A percentile compares a stretch with the other conserved stretches of the same genome.
Conservation (phyloP, 2,329 filamentous ascomycete genomes). For the Aspergillus caelatus region DNA sequence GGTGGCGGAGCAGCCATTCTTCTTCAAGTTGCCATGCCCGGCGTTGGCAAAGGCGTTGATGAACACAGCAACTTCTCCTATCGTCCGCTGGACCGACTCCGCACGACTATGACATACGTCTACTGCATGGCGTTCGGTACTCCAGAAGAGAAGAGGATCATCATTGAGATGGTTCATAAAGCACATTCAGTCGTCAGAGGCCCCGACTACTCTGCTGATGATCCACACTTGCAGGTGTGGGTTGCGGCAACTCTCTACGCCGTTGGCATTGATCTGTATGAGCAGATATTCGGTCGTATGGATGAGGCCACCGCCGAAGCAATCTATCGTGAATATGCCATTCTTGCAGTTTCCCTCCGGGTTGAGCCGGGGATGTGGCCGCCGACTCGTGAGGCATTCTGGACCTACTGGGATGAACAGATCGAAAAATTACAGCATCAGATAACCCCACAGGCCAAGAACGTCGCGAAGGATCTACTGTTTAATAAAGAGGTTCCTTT, state of each 20-base stretch:
- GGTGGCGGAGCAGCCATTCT: slow-evolving; percentile 9
- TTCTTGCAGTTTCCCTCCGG: slow-evolving; percentile 9
- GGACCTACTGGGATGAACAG: slow-evolving; percentile 5
- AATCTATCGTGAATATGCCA: slow-evolving; percentile 9
- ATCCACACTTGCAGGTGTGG: slow-evolving; percentile 13
- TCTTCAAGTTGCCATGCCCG: slow-evolving; percentile 12
- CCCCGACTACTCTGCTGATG: slow-evolving; percentile 7
- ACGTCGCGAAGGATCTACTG: slow-evolving; percentile 9
- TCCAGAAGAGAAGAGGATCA: not conserved
- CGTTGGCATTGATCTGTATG: not conserved
- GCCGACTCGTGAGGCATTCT: slow-evolving; percentile 5
- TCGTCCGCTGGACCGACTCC: slow-evolving; percentile 4
- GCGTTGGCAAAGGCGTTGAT: slow-evolving; percentile 10
- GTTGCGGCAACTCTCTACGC: slow-evolving; percentile 13
- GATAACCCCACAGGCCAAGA: not conserved
- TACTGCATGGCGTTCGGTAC: slow-evolving; percentile 13
- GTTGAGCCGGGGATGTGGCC: slow-evolving; percentile 13
- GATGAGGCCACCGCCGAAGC: slow-evolving; percentile 6
- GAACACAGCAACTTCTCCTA: slow-evolving; percentile 12
- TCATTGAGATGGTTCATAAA: slow-evolving; percentile 8
- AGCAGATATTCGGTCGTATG: slow-evolving; percentile 2
- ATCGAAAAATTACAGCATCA: not conserved
- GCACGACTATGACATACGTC: slow-evolving; percentile 8
- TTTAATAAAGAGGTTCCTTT: slow-evolving; percentile 32
- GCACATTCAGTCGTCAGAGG: slow-evolving; percentile 6